Evolutionary conservation across 192 early-diverging fungal species (phyloP).

Genomic region (Coemansia aciculifera): DNA sequence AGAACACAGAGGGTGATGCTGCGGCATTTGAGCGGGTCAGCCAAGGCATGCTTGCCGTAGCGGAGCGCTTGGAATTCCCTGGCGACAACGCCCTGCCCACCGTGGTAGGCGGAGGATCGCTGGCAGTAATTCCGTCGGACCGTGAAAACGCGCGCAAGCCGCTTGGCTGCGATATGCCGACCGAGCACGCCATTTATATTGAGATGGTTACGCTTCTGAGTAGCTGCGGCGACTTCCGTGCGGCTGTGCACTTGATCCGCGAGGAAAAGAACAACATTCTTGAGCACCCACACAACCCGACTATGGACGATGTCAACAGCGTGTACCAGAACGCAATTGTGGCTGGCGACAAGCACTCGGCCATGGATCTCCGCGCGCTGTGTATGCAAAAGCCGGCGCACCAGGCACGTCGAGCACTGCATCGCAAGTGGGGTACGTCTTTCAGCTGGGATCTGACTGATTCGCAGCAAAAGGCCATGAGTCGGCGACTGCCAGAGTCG

Average conservation of each 20-base stretch:
- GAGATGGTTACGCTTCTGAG: conserved; percentile 70
- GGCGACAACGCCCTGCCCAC: conserved; percentile 24
- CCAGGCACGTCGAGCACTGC: conserved; percentile 38
- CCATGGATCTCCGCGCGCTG: conserved; percentile 52
- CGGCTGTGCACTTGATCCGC: conserved; percentile 56
- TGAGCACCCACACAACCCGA: conserved; percentile 43
- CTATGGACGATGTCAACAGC: conserved; percentile 52
- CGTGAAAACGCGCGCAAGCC: conserved; percentile 41
- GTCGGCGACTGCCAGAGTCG: conserved; percentile 49
- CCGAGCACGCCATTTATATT: conserved; percentile 59
- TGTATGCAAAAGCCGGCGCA: conserved; percentile 54
- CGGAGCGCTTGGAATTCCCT: conserved; percentile 32
- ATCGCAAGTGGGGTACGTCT: conserved; percentile 62
- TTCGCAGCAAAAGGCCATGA: conserved; percentile 41
- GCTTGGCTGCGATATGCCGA: conserved; percentile 57
- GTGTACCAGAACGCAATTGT: conserved; percentile 57
- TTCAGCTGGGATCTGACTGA: conserved; percentile 54
- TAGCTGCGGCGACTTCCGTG: conserved; percentile 54
- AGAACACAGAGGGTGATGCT: conserved; percentile 4
- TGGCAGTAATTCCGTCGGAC: conserved; percentile 38
- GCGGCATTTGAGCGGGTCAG: conserved; percentile 27
- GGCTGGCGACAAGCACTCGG: conserved; percentile 55
- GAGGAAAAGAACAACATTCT: conserved; percentile 46
- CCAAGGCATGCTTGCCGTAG: conserved; percentile 38
- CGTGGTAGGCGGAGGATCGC: conserved; percentile 28